Conservation (phyloP, 176 grass and related monocot species). For the Aegilops tauschii region DNA sequence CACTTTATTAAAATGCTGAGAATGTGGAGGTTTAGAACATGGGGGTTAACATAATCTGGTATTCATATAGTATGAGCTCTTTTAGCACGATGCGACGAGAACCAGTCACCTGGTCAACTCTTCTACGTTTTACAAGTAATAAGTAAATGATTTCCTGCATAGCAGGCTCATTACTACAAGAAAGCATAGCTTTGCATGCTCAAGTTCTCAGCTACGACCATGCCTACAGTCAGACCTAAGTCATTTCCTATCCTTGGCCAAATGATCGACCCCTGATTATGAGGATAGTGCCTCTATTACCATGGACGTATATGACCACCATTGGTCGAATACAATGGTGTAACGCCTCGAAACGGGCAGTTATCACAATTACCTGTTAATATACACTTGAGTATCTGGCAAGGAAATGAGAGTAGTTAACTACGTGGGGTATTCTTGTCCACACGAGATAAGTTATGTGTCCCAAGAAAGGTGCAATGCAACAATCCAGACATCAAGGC, state of each 20-base stretch:
- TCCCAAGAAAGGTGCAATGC: not conserved
- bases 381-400: not conserved
- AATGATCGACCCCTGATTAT: not conserved
- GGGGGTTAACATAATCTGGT: not conserved
- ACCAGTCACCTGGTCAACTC: not conserved
- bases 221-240: not conserved
- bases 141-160: not conserved
- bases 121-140: not conserved
- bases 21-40: not conserved
- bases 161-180: not conserved
- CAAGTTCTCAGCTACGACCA: not conserved
- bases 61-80: not conserved
- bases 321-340: not conserved
- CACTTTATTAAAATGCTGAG: not conserved
- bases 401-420: not conserved
- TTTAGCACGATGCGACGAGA: not conserved
- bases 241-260: not conserved
- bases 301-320: not conserved
- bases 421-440: not conserved
- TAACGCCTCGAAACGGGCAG: not conserved
- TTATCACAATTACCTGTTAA: not conserved
- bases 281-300: not conserved
- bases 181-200: not conserved
- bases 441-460: not conserved
- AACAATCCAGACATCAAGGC: not conserved